These are phyloP conservation scores for Stemphylium vesicarium DNA, from an alignment of 2,329 filamentous ascomycete species.

Conservation along the genomic window DNA sequence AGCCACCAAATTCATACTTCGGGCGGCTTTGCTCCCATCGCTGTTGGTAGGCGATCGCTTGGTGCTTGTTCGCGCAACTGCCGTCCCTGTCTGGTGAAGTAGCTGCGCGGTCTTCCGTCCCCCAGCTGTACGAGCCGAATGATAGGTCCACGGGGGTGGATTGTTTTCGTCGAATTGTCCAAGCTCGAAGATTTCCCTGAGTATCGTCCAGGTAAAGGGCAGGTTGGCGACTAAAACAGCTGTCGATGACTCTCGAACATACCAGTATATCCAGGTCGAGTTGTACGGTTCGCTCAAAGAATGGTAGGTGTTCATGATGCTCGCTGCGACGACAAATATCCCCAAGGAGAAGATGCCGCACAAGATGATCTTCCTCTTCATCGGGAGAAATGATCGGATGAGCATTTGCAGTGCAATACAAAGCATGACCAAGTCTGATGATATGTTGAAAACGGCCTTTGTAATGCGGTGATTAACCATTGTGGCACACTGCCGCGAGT, in stretches of 20 bases:
- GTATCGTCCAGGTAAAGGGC: constrained; percentile 59
- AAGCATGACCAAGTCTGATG: constrained; percentile 55
- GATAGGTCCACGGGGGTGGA: constrained; percentile 41
- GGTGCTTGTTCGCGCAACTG: constrained; percentile 11
- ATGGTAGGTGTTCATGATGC: constrained; percentile 58
- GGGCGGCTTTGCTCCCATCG: constrained; percentile 14
- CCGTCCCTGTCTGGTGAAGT: constrained; percentile 14
- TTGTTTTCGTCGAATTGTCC: constrained; percentile 38
- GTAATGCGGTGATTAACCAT: constrained; percentile 48
- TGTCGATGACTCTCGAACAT: constrained; percentile 38
- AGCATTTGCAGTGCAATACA: constrained; percentile 55
- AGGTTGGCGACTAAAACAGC: constrained; percentile 57
- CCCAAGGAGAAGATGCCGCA: constrained; percentile 64
- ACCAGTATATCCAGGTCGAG: constrained; percentile 42
- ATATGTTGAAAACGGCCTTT: constrained; percentile 53
- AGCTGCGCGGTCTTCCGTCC: constrained; percentile 27
- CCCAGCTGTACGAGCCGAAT: constrained; percentile 36
- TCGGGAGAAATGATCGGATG: constrained; percentile 50
- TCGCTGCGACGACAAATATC: constrained; percentile 56
- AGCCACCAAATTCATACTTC: constrained; percentile 22
- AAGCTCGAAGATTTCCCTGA: constrained; percentile 56
- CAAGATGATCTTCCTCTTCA: constrained; percentile 60
- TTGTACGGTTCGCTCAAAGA: constrained; percentile 35
- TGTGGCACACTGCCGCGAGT: constrained; percentile 43
- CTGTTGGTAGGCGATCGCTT: constrained; percentile 12